A percentile compares a stretch with the other conserved stretches of the same genome.
Evolutionary conservation across 2,329 filamentous ascomycete genomes (phyloP).

Genomic region (Fonsecaea multimorphosa): DNA sequence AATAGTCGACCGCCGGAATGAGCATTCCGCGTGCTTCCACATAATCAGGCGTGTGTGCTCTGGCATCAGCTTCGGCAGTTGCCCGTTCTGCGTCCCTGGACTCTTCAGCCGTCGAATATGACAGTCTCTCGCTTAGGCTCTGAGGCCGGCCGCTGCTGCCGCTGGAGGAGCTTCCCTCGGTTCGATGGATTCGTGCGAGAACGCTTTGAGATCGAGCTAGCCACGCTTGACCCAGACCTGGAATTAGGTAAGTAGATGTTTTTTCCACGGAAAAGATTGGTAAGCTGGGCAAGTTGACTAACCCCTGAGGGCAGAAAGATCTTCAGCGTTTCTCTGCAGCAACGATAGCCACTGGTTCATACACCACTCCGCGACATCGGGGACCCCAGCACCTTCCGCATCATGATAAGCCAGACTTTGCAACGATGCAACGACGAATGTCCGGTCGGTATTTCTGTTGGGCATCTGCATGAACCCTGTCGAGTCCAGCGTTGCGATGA

Average conservation of each 20-base stretch:
- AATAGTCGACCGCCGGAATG: constrained; percentile 60
- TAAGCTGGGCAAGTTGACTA: constrained; percentile 32
- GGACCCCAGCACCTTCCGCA: constrained; percentile 53
- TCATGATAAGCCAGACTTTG: constrained; percentile 60
- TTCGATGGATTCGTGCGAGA: constrained; percentile 55
- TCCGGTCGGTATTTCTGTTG: constrained; percentile 23
- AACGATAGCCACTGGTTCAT: constrained; percentile 55
- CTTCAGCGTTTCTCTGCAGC: constrained; percentile 52
- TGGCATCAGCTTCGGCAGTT: constrained; percentile 46
- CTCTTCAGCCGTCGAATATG: constrained; percentile 39
- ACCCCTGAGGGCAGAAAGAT: constrained; percentile 53
- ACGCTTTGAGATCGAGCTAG: constrained; percentile 58
- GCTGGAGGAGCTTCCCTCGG: constrained; percentile 49
- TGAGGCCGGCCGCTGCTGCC: constrained; percentile 42
- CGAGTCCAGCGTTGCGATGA: constrained; percentile 26
- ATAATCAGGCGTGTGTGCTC: constrained; percentile 52
- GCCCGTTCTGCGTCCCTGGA: constrained; percentile 42
- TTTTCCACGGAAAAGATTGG: constrained; percentile 8
- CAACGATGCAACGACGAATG: constrained; percentile 40
- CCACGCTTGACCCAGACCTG: constrained; percentile 60
- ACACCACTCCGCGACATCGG: constrained; percentile 58
- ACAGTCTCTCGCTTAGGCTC: constrained; percentile 23
- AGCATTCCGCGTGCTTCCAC: constrained; percentile 60
- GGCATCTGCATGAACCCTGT: constrained; percentile 25
- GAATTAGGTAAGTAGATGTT: constrained; percentile 13